Evolutionary conservation across 257 asterid species (phyloP), one percentile per base, ranked within the genome.

Genomic region (Buddleja alternifolia): DNA sequence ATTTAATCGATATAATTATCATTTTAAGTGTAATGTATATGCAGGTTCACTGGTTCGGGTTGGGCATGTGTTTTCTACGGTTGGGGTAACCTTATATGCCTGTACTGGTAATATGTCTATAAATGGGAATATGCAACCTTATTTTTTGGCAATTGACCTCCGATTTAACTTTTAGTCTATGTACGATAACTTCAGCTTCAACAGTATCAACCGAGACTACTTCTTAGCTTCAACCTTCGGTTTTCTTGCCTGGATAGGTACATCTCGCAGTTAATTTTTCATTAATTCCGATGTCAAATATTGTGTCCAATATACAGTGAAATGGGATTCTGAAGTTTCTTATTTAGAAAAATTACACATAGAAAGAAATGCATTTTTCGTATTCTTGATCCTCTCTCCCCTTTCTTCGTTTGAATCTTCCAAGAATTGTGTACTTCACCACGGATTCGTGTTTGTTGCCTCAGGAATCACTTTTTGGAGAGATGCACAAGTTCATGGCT

Each of bases 51-150:
- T 46, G 97, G 99, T 62, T 87, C 99, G 14, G 70, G 81, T 47
- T 93, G 97, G 97, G 96, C 96, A 57, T 75, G 88, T 34, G 11
- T 84, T 45, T 80, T 88, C 71, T 90, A 93, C 20, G 99, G 99
- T 81, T 93, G 96, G 97, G 99, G 99, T 53, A 93, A 93, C 78
- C 99, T 93, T 37, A 65, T 84, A 60, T 88, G 97, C 89, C 70
- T 93, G 77, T 90, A 77, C 82, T 75, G 96, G 99, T 93, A 87
- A 73, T 39, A 23, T 44, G 41, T 45, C 69, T 36, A 9, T 39
- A 39, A 63, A 44, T 4, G 8, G 60, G n/a, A n/a, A 36, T 19
- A 54, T 60, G 15, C 36, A 69, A 42, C 47, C 66, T 47, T 66
- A 9, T 61, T 16, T n/a, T 10, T 1, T 21, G 10, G 48, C 10